These are phyloP conservation scores for Mrakia frigida DNA, from an alignment of 768 basidiomycete species.

Conservation along the genomic window DNA sequence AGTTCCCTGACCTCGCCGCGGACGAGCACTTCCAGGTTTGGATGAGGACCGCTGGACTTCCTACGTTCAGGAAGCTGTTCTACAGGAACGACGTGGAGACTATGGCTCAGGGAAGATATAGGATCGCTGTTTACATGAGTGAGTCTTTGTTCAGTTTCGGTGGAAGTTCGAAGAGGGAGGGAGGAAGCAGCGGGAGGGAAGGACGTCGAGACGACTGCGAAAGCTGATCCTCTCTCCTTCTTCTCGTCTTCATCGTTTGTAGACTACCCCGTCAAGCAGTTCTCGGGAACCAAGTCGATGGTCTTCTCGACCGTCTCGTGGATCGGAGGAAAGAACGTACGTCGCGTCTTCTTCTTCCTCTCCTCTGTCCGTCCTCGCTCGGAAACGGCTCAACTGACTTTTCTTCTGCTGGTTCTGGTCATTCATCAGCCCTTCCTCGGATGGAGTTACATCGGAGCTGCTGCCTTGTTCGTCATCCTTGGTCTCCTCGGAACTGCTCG, in stretches of 20 bases:
- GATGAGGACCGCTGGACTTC: constrained; percentile 97
- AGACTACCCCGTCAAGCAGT: constrained; percentile 91
- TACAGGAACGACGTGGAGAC: constrained; percentile 77
- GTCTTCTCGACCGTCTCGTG: constrained; percentile 97
- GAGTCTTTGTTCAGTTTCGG: constrained; percentile 14
- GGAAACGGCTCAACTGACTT: background rate
- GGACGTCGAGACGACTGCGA: background rate
- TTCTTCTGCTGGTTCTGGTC: background rate
- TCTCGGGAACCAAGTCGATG: constrained; percentile 90
- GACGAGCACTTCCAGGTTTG: constrained; percentile 98
- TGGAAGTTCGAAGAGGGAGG: background rate
- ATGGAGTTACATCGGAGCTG: constrained; percentile 91
- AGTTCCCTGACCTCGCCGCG: constrained; percentile 60
- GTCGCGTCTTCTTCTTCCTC: background rate
- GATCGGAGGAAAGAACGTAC: constrained; percentile 88
- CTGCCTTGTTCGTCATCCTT: constrained; percentile 78
- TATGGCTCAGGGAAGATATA: constrained; percentile 68
- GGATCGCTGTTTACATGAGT: constrained; percentile 67
- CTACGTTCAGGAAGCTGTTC: constrained; percentile 93
- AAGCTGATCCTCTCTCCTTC: constrained; percentile 14
- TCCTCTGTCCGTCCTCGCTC: background rate
- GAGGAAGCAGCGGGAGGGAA: background rate
- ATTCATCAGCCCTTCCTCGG: constrained; percentile 73
- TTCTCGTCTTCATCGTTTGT: background rate
- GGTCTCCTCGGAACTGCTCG: constrained; percentile 83